Conservation (phyloP, 2,329 filamentous ascomycete genomes). For the Phyllosticta citrichinensis region DNA sequence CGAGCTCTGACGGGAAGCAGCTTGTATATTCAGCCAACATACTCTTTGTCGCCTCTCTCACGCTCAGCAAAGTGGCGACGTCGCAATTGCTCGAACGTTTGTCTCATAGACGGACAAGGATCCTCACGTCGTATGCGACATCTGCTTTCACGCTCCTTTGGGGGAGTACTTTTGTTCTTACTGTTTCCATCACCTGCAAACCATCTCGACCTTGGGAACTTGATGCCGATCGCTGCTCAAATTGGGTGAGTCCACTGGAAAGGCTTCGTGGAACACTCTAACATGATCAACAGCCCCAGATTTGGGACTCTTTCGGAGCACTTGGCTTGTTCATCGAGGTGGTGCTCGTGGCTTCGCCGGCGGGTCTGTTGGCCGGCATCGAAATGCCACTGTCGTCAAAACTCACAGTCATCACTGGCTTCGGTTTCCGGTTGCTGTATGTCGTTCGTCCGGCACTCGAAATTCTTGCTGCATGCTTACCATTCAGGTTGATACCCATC, state of each 20-base stretch:
- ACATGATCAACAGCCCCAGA: constrained; percentile 7
- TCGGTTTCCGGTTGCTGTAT: constrained; percentile 16
- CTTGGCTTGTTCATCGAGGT: constrained; percentile 16
- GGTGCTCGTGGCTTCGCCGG: constrained; percentile 16
- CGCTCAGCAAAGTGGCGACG: constrained; percentile 13
- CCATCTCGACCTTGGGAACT: constrained; percentile 2
- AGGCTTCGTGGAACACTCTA: background rate
- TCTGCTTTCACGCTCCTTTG: constrained; percentile 10
- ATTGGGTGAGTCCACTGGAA: constrained; percentile 6
- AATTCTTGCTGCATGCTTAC: background rate
- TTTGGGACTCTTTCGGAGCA: constrained; percentile 15
- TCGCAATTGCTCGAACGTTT: constrained; percentile 13
- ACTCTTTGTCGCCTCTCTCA: constrained; percentile 13
- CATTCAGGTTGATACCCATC: background rate
- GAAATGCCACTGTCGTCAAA: constrained; percentile 20
- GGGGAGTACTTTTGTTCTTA: constrained; percentile 12
- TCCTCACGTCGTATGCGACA: constrained; percentile 11
- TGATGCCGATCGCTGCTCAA: constrained; percentile 5
- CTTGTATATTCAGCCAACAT: constrained; percentile 11
- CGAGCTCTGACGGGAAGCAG: background rate
- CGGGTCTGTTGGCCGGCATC: constrained; percentile 18
- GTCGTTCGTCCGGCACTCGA: background rate
- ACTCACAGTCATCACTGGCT: constrained; percentile 19
- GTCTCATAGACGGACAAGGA: constrained; percentile 10
- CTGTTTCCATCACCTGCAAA: constrained; percentile 12